Percentiles rank a stretch among this genome's conserved stretches.
Evolutionary conservation across 169 alveolate species (phyloP).

Genomic region (Besnoitia besnoiti): DNA sequence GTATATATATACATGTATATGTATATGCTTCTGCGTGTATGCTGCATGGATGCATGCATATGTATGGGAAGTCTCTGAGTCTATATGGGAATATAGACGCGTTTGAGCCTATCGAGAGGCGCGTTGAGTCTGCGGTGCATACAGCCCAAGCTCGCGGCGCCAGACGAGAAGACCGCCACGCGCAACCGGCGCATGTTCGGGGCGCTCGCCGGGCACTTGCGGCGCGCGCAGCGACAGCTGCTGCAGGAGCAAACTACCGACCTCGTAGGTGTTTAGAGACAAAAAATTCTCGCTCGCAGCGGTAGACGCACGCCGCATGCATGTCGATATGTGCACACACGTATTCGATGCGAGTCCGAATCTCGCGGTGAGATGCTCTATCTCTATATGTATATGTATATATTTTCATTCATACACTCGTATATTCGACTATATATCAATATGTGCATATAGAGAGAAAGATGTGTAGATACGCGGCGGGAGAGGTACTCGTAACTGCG

Average conservation of each 20-base stretch:
- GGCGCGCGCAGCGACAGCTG: slow-evolving; percentile 27
- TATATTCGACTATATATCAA: not conserved
- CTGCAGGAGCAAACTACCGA: slow-evolving; percentile 15
- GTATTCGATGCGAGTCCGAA: not conserved
- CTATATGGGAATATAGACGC: not conserved
- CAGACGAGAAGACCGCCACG: slow-evolving; percentile 38
- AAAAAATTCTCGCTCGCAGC: not conserved
- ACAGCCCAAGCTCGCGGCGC: slow-evolving; percentile 24
- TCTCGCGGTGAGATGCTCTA: too few species aligned
- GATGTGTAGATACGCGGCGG: too few species aligned
- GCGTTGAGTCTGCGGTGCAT: not conserved
- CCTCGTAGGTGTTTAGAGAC: not conserved
- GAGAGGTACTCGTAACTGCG: too few species aligned
- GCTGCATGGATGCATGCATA: not conserved
- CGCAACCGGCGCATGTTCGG: slow-evolving; percentile 34
- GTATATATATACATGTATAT: not conserved
- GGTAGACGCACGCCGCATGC: not conserved
- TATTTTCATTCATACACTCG: not conserved
- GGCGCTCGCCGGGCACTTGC: slow-evolving; percentile 35
- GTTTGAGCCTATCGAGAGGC: not conserved
- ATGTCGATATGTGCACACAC: not conserved
- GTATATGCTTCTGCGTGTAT: not conserved
- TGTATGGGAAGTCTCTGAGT: not conserved
- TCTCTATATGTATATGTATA: not conserved
- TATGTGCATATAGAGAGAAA: not conserved